Conservation (phyloP, 2,329 filamentous ascomycete genomes). For the Clarireedia hainanense region DNA sequence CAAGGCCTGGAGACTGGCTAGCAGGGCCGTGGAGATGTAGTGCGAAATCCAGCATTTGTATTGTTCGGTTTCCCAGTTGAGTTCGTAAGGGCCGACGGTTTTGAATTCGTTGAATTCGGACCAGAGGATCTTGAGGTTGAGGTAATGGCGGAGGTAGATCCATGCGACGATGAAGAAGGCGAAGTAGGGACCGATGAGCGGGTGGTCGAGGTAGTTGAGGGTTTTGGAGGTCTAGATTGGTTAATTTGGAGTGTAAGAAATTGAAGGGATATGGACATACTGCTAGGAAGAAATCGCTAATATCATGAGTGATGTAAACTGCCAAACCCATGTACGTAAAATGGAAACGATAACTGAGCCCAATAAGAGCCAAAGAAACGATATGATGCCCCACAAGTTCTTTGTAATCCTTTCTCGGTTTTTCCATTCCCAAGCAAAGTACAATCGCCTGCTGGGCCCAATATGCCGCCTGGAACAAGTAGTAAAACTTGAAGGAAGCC, state of each 20-base stretch:
- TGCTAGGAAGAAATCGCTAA: slow-evolving; percentile 91
- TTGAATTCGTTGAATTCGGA: slow-evolving; percentile 68
- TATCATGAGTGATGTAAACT: slow-evolving; percentile 89
- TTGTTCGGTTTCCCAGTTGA: slow-evolving; percentile 68
- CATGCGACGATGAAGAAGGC: slow-evolving; percentile 72
- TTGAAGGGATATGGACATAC: slow-evolving; percentile 41
- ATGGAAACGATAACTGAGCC: slow-evolving; percentile 85
- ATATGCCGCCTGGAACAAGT: slow-evolving; percentile 86
- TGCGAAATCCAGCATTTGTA: slow-evolving; percentile 69
- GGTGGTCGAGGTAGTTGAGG: slow-evolving; percentile 80
- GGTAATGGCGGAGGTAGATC: slow-evolving; percentile 82
- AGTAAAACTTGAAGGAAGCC: slow-evolving; percentile 84
- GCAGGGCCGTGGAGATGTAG: slow-evolving; percentile 57
- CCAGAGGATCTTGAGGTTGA: slow-evolving; percentile 69
- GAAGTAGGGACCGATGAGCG: slow-evolving; percentile 75
- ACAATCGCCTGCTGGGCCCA: slow-evolving; percentile 94
- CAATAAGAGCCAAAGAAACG: slow-evolving; percentile 77
- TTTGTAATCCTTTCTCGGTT: slow-evolving; percentile 89
- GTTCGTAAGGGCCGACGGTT: slow-evolving; percentile 63
- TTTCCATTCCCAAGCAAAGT: slow-evolving; percentile 79
- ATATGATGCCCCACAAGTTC: slow-evolving; percentile 89
- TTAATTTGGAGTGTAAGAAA: not conserved
- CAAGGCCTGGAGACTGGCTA: slow-evolving; percentile 61
- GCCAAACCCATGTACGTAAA: slow-evolving; percentile 92
- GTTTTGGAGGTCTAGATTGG: slow-evolving; percentile 69